Evolutionary conservation across 305 asterid genomes (phyloP).

Genomic region (Solanum hybrid): DNA sequence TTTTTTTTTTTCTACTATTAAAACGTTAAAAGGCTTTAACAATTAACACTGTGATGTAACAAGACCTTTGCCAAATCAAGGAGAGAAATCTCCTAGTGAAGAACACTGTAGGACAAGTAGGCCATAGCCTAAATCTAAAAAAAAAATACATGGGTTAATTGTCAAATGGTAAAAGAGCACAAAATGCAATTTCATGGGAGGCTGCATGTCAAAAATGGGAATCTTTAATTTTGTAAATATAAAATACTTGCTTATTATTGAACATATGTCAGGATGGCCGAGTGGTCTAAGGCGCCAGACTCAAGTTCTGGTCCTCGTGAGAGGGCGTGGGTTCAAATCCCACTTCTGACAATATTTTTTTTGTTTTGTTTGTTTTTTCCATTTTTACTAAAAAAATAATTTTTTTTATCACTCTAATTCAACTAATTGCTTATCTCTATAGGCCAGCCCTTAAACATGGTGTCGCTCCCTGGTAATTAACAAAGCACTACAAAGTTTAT

Average conservation of each 20-base stretch:
- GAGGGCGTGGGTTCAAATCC: constrained; percentile 44
- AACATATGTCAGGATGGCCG: constrained; percentile 30
- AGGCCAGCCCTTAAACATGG: neutral
- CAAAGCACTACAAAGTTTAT: neutral
- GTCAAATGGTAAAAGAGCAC: neutral
- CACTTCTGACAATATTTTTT: constrained; percentile 25
- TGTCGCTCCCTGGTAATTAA: neutral
- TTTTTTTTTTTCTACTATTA: neutral
- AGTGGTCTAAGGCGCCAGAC: constrained; percentile 45
- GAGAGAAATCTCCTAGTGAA: neutral
- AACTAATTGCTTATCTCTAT: neutral
- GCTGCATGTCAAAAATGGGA: neutral
- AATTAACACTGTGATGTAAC: neutral
- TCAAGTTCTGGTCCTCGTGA: constrained; percentile 33
- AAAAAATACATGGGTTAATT: neutral
- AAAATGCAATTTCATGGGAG: neutral
- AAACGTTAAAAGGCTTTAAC: neutral
- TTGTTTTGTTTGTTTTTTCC: too few species aligned
- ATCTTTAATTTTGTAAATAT: neutral
- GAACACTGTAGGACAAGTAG: neutral
- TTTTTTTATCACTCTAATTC: neutral
- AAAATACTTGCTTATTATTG: fast-evolving
- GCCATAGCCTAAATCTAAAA: neutral
- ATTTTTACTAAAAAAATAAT: too few species aligned
- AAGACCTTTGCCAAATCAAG: neutral